These are phyloP conservation scores for Tilletia indica DNA, from an alignment of 1,284 basidiomycete species.

Conservation along the genomic window DNA sequence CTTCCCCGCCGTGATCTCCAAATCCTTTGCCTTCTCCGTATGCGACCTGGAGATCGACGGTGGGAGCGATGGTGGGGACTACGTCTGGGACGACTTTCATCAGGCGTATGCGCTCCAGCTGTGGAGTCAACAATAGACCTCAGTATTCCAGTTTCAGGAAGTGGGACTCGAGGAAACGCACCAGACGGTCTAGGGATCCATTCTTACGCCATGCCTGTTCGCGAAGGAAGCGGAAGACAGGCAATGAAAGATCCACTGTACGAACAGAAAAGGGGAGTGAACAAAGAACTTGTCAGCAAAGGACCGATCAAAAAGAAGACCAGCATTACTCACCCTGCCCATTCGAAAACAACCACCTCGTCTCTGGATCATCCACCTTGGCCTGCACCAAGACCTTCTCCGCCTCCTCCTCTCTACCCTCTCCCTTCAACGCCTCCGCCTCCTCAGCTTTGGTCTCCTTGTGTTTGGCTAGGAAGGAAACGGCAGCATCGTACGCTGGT, in stretches of 20 bases:
- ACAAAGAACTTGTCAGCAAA: slow-evolving; percentile 20
- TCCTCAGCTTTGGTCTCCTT: slow-evolving; percentile 57
- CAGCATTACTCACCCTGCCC: slow-evolving; percentile 66
- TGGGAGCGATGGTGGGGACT: slow-evolving; percentile 70
- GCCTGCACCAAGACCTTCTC: slow-evolving; percentile 66
- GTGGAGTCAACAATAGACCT: background rate
- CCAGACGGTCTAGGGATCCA: slow-evolving; percentile 77
- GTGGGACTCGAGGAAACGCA: slow-evolving; percentile 56
- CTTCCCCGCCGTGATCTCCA: slow-evolving; percentile 57
- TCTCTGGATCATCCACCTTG: slow-evolving; percentile 73
- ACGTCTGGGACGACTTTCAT: slow-evolving; percentile 89
- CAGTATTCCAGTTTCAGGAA: too few relatives aligned
- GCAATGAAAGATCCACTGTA: slow-evolving; percentile 59
- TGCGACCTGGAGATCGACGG: slow-evolving; percentile 70
- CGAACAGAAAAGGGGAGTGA: background rate
- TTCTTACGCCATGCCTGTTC: slow-evolving; percentile 82
- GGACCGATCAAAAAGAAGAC: slow-evolving; percentile 25
- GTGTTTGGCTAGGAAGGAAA: slow-evolving; percentile 66
- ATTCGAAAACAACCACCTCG: slow-evolving; percentile 72
- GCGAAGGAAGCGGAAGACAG: slow-evolving; percentile 74
- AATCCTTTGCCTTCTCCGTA: slow-evolving; percentile 58
- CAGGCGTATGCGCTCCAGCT: slow-evolving; percentile 78
- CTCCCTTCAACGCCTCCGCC: slow-evolving; percentile 29
- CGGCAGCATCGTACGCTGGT: slow-evolving; percentile 78
- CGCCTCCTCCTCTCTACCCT: slow-evolving; percentile 49